Evolutionary conservation across 1,284 basidiomycete species (phyloP), one percentile per base, ranked within the genome.

Genomic region (Meira miltonrushii): DNA sequence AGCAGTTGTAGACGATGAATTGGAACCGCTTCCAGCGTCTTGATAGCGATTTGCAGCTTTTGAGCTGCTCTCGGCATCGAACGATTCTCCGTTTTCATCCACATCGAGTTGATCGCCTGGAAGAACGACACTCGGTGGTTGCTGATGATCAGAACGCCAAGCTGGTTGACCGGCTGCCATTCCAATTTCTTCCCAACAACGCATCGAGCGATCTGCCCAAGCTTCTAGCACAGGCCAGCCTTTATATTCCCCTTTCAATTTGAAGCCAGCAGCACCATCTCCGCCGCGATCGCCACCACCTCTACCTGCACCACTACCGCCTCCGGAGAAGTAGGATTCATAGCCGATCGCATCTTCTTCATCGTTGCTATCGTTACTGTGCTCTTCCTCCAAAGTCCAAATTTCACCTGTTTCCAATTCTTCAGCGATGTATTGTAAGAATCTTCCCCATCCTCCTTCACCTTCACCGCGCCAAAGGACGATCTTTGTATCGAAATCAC

Each of bases 401-500:
- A 70, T 65, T 6, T 93, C 90, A 2, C 91, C 90, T 51, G 81
- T 85, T 81, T 97, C 94, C 25, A 98, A 79, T 63, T 97, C 92
- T 48, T 98, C 94, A 2, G 87, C 92, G 74, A 97, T 94, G 51
- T 82, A 83, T n/a, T 91, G 86, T 40, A 98, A 80, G 89, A 92
- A 98, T 72, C 87, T 87, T 39, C 89, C 94, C 94, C 95, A 98
- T 4, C 94, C 94, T 11, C 85, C 87, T 39, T 85, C 83, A 15
- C 93, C 92, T 64, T 97, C 92, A 8, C 77, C 78, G 28, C 73
- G 66, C 72, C 76, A 80, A 54, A 97, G 82, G 38, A 97, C 94
- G 43, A 96, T 90, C 79, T 98, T 98, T 23, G 92, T 90, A 79
- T 98, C 94, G 79, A 98, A 96, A 77, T 98, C 94, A 55, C 94